These are phyloP conservation scores for Blastobotrys proliferans DNA, from an alignment of 1,139 yeast species.

Conservation along the genomic window DNA sequence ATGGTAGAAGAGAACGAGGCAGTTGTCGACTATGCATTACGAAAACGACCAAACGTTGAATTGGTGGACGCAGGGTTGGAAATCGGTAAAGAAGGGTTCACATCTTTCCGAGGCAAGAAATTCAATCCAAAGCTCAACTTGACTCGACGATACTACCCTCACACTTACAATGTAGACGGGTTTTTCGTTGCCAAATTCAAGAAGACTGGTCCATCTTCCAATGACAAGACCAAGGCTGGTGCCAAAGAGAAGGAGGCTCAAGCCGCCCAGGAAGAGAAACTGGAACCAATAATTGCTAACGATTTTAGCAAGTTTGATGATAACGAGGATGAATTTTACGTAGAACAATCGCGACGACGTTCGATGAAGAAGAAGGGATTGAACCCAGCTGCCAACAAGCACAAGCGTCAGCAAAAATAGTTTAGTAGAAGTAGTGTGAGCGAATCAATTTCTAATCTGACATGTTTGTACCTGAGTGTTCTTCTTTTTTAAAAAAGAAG, in stretches of 20 bases:
- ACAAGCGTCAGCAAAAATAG: slow-evolving; percentile 17
- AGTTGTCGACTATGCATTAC: slow-evolving; percentile 95
- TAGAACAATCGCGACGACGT: slow-evolving; percentile 69
- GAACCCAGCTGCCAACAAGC: slow-evolving; percentile 51
- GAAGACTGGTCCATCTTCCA: slow-evolving; percentile 79
- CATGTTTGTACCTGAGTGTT: too few relatives aligned
- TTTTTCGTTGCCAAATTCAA: slow-evolving; percentile 95
- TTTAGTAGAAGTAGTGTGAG: not conserved
- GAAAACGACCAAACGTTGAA: slow-evolving; percentile 94
- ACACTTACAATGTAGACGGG: slow-evolving; percentile 97
- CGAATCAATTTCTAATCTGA: too few relatives aligned
- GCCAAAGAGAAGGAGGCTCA: slow-evolving; percentile 80
- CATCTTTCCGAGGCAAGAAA: slow-evolving; percentile 87
- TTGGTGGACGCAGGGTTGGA: slow-evolving; percentile 90
- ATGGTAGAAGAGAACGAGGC: slow-evolving; percentile 98
- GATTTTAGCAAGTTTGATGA: slow-evolving; percentile 84
- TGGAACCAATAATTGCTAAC: slow-evolving; percentile 75
- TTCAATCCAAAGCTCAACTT: slow-evolving; percentile 72
- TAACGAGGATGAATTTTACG: slow-evolving; percentile 69
- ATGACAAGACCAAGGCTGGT: slow-evolving; percentile 67
- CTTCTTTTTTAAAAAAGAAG: too few relatives aligned
- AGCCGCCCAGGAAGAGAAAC: slow-evolving; percentile 54
- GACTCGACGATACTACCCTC: slow-evolving; percentile 96
- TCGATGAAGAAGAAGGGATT: slow-evolving; percentile 76
- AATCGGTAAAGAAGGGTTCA: slow-evolving; percentile 95